phyloP scores from a whole-genome alignment of 2,329 filamentous ascomycete genomes.

The Hypomyces perniciosus region DNA sequence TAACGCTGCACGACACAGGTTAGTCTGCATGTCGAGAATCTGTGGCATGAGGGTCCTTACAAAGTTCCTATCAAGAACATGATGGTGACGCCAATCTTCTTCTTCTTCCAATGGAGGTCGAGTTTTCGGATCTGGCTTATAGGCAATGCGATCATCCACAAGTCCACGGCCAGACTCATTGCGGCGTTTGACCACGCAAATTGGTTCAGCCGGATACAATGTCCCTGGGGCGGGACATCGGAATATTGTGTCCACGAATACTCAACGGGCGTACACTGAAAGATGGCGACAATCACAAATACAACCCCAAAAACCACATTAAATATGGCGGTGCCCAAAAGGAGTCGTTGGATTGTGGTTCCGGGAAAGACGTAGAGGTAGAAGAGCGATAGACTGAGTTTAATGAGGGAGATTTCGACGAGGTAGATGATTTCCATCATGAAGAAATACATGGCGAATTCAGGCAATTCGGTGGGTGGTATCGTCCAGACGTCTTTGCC shows the following conservation, averaged over 20 bases:
- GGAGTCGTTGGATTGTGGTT: slow-evolving; percentile 20
- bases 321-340: slow-evolving; percentile 29
- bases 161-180: slow-evolving; percentile 36
- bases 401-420: slow-evolving; percentile 30
- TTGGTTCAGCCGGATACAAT: slow-evolving; percentile 34
- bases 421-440: slow-evolving; percentile 34
- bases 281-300: slow-evolving; percentile 28
- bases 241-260: slow-evolving; percentile 40
- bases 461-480: slow-evolving; percentile 14
- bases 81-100: slow-evolving; percentile 35
- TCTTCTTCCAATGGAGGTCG: slow-evolving; percentile 34
- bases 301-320: slow-evolving; percentile 24
- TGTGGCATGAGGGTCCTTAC: slow-evolving; percentile 18
- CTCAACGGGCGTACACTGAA: slow-evolving; percentile 34
- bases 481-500: slow-evolving; percentile 31
- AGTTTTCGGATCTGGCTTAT: slow-evolving; percentile 32
- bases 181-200: slow-evolving; percentile 38
- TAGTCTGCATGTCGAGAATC: not conserved
- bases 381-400: slow-evolving; percentile 37
- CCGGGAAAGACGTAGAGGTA: slow-evolving; percentile 38
- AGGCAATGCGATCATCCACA: slow-evolving; percentile 38
- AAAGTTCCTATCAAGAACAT: slow-evolving; percentile 41
- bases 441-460: slow-evolving; percentile 26
- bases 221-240: slow-evolving; percentile 29
- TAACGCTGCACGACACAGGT: slow-evolving; percentile 21